Conservation (phyloP, 352 stramenopile genomes). For the Phytophthora kernoviae region DNA sequence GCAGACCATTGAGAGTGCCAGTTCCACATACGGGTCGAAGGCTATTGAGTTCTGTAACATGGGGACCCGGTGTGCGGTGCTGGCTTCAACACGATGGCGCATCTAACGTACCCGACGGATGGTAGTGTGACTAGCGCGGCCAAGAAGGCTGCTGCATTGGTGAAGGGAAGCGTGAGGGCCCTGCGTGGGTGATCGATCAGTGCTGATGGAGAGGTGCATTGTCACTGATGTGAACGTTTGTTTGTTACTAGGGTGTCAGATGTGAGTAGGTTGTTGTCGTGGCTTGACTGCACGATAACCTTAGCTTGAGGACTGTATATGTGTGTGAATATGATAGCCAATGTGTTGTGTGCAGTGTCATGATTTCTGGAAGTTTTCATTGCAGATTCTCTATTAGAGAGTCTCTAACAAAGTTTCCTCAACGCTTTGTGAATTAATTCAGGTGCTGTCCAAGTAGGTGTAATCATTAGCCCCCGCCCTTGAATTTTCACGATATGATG, state of each 20-base stretch:
- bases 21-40: constrained; percentile 31
- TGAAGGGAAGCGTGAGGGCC: constrained; percentile 15
- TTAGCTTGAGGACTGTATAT: too few relatives aligned
- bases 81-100: constrained; percentile 39
- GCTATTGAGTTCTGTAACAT: constrained; percentile 36
- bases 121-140: constrained; percentile 31
- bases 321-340: too few relatives aligned
- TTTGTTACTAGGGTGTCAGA: too few relatives aligned
- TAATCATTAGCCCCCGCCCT: too few relatives aligned
- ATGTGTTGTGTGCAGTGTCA: too few relatives aligned
- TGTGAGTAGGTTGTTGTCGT: too few relatives aligned
- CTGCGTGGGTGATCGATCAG: constrained; percentile 8
- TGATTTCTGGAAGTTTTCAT: too few relatives aligned
- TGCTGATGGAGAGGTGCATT: not conserved
- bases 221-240: not conserved
- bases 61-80: constrained; percentile 34
- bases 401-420: too few relatives aligned
- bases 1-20: constrained; percentile 28
- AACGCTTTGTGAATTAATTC: too few relatives aligned
- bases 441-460: too few relatives aligned
- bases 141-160: constrained; percentile 25
- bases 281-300: too few relatives aligned
- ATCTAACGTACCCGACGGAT: constrained; percentile 33
- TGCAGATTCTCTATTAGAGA: too few relatives aligned
- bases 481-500: constrained; percentile 44